Evolutionary conservation across 768 basidiomycete species (phyloP), one percentile per base, ranked within the genome.

Genomic region (Lactarius tabidus): DNA sequence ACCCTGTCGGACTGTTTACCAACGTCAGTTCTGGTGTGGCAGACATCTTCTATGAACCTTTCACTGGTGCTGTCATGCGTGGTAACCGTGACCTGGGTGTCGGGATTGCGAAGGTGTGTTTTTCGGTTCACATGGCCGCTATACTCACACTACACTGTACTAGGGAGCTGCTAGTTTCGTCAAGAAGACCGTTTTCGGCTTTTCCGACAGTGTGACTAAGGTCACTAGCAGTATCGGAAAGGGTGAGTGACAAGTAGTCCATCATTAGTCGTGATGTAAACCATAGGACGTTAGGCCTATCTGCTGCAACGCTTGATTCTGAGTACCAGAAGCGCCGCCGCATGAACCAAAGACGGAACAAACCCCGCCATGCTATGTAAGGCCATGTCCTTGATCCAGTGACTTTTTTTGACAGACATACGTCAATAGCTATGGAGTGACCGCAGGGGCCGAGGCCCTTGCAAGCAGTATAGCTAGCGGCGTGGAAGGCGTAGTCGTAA

Each of bases 21-120:
- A 98, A 98, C 72, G 95, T 99, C 72, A 96, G 93, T 72, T 97
- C 95, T 33, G 97, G 97, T 14, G 92, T 98, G 6, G 91, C 91
- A 60, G 97, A 99, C 75, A 95, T 98, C 70, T 98, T 99, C 81
- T 97, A 98, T 70, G 96, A 98, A 75, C 97, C 97, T 2, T 97
- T 95, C 80, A 89, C 95, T 63, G 95, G 95, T 38, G 91, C 95
- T 35, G 90, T 99, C 62, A 91, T 96, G 85, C 94, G 94, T 71
- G 96, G 96, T 3, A 96, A 95, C 75, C 89, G 87, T 72, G 96
- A 98, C 64, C 77, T 98, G 31, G 97, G 95, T 3, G 88, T 94
- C 64, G 93, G 95, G 26, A 92, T 98, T 64, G 95, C 95, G 8
- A 94, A 97, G 81, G 93, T 92, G 68, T 67, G 72, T 41, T 8